Conservation (phyloP, 1,139 yeast genomes). For the Candida mesenterica region DNA sequence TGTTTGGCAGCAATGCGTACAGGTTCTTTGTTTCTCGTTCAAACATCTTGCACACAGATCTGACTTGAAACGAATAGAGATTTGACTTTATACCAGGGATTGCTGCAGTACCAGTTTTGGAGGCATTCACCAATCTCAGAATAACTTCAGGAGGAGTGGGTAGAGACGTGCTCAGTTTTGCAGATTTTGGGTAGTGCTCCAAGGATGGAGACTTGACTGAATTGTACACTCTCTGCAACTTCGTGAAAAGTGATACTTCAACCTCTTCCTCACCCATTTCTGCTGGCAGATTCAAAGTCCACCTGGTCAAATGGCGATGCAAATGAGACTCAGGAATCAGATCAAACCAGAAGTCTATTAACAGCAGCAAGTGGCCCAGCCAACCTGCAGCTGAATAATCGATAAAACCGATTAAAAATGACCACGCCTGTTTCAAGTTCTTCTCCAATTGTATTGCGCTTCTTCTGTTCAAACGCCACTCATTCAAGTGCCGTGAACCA, state of each 20-base stretch:
- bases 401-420: conserved; percentile 28
- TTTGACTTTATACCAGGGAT: conserved; percentile 50
- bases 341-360: neutral
- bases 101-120: conserved; percentile 1
- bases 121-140: conserved; percentile 16
- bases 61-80: conserved; percentile 56
- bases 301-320: neutral
- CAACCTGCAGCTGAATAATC: conserved; percentile 35
- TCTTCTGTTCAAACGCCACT: neutral
- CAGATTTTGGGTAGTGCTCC: neutral
- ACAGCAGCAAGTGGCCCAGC: conserved; percentile 6
- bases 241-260: conserved; percentile 6
- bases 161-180: neutral
- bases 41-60: conserved; percentile 59
- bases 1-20: conserved; percentile 43
- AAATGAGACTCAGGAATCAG: neutral
- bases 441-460: conserved; percentile 28
- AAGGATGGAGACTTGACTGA: conserved; percentile 36
- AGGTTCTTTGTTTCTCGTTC: conserved; percentile 44
- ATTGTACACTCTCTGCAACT: conserved; percentile 36
- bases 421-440: conserved; percentile 30
- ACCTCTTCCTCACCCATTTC: neutral
- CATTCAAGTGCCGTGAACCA: conserved; percentile 20
- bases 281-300: neutral
- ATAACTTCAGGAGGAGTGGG: neutral